phyloP scores from a whole-genome alignment of 2,329 filamentous ascomycete species.

The Geoglossum cookeanum region DNA sequence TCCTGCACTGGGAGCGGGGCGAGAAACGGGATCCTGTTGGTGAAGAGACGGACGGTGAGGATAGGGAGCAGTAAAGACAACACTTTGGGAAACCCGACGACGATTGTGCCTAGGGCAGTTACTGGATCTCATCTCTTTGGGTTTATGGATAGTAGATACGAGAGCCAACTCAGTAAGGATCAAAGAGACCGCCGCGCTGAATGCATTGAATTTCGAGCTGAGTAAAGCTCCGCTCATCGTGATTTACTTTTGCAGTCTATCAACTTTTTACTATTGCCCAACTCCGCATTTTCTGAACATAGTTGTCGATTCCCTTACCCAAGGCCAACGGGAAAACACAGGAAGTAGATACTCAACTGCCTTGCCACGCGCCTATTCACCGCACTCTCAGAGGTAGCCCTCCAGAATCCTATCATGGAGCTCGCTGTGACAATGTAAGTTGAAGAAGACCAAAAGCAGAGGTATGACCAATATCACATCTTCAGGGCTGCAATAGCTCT shows the following conservation, averaged over 20 bases:
- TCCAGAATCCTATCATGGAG: background rate
- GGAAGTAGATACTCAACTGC: background rate
- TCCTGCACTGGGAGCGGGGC: constrained; percentile 30
- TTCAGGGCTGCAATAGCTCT: constrained; percentile 51
- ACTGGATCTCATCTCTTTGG: too few species aligned
- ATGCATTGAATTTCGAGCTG: too few species aligned
- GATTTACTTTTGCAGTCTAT: too few species aligned
- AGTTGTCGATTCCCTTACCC: background rate
- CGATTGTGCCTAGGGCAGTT: too few species aligned
- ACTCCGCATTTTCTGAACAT: background rate
- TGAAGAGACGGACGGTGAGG: constrained; percentile 31
- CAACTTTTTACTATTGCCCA: too few species aligned
- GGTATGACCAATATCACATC: background rate
- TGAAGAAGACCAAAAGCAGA: background rate
- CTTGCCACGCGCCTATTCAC: background rate
- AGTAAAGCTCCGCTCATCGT: too few species aligned
- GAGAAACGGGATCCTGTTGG: constrained; percentile 19
- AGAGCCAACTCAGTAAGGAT: too few species aligned
- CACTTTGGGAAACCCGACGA: too few species aligned
- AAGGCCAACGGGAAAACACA: background rate
- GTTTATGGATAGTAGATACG: too few species aligned
- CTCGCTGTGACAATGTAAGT: background rate
- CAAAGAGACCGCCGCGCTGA: too few species aligned
- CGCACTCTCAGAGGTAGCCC: background rate
- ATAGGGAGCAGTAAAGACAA: constrained; percentile 8